These are phyloP conservation scores for Pyricularia sp. DNA, from an alignment of 2,329 filamentous ascomycete genomes.

Conservation along the genomic window DNA sequence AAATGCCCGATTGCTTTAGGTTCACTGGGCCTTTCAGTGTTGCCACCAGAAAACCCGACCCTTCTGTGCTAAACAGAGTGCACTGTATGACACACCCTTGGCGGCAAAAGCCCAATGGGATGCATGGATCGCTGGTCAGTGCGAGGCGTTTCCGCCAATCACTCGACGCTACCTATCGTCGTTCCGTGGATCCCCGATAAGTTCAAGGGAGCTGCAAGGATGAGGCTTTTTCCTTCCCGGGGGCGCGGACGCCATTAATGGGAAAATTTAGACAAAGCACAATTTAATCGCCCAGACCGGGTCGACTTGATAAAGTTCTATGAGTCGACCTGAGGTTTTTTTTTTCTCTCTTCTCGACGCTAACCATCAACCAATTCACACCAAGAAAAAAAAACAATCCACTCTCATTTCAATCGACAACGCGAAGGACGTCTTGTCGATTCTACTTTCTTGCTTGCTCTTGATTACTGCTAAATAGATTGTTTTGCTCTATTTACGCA, in stretches of 20 bases:
- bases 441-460: not conserved
- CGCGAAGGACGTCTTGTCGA: not conserved
- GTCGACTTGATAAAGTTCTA: not conserved
- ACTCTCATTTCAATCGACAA: conserved; percentile 1
- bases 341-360: not conserved
- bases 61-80: not conserved
- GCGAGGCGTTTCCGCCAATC: not conserved
- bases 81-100: not conserved
- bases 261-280: not conserved
- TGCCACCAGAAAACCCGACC: not conserved
- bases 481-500: not conserved
- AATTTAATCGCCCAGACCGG: not conserved
- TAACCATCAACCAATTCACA: not conserved
- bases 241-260: not conserved
- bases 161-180: not conserved
- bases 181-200: conserved; percentile 1
- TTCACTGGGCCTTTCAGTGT: not conserved
- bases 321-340: not conserved
- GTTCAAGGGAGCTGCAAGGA: not conserved
- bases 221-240: not conserved
- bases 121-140: not conserved
- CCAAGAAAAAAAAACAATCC: not conserved
- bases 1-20: not conserved
- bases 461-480: not conserved
- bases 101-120: not conserved